Conservation (phyloP, 2,329 filamentous ascomycete genomes). For the Cercospora canescens region DNA sequence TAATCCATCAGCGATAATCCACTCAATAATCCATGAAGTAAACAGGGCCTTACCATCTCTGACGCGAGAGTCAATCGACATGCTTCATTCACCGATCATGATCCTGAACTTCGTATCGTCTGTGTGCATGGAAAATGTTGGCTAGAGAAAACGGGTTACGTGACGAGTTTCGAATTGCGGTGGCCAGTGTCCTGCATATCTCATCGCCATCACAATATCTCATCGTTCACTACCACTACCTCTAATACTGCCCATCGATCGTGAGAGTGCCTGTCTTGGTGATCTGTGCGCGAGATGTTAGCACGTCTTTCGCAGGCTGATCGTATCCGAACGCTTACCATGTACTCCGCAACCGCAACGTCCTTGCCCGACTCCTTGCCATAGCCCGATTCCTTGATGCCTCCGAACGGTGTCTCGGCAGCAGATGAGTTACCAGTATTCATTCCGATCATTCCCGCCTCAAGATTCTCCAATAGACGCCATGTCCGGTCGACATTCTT, state of each 20-base stretch:
- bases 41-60: too few relatives aligned
- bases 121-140: not conserved
- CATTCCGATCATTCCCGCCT: constrained; percentile 68
- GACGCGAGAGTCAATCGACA: too few relatives aligned
- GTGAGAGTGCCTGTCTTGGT: constrained; percentile 67
- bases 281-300: constrained; percentile 35
- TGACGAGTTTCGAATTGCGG: too few relatives aligned
- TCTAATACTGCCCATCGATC: constrained; percentile 55
- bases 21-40: too few relatives aligned
- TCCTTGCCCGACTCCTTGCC: constrained; percentile 69
- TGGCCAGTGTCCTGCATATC: too few relatives aligned
- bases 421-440: constrained; percentile 61
- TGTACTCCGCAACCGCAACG: constrained; percentile 63
- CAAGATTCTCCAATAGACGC: constrained; percentile 65
- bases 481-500: constrained; percentile 67
- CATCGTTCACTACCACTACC: not conserved
- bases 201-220: not conserved
- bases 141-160: too few relatives aligned
- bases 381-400: constrained; percentile 68
- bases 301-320: not conserved
- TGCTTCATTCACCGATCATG: too few relatives aligned
- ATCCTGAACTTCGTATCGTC: not conserved
- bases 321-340: constrained; percentile 10
- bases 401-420: constrained; percentile 66
- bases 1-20: too few relatives aligned